A percentile compares a stretch with the other conserved stretches of the same genome.
Conservation (phyloP, 768 basidiomycete genomes). For the Phylloporus sp. region DNA sequence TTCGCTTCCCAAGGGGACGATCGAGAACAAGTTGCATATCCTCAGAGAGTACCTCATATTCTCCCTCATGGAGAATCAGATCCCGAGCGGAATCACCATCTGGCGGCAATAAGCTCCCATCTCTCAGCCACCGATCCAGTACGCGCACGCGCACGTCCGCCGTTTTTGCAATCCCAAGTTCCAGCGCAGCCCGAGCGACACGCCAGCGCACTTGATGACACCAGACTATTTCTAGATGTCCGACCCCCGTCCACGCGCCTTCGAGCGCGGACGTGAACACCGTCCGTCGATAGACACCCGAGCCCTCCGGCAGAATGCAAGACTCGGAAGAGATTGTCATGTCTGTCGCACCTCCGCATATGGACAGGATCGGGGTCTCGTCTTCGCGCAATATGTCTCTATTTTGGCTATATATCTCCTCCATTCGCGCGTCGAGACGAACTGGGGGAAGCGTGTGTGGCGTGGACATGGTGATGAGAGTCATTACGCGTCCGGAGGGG, state of each 20-base stretch:
- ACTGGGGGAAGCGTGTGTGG: conserved; percentile 87
- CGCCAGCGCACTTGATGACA: conserved; percentile 95
- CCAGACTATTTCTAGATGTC: conserved; percentile 97
- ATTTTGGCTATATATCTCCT: conserved; percentile 59
- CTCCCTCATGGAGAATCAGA: conserved; percentile 6
- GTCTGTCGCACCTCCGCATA: conserved; percentile 92
- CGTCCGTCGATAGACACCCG: conserved; percentile 45
- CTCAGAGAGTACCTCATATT: conserved; percentile 35
- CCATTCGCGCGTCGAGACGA: conserved; percentile 77
- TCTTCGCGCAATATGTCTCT: conserved; percentile 36
- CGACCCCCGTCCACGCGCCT: conserved; percentile 92
- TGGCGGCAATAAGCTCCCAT: conserved; percentile 47
- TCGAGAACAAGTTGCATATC: conserved; percentile 39
- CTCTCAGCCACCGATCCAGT: conserved; percentile 66
- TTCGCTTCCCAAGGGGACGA: conserved; percentile 39
- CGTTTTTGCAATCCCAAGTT: conserved; percentile 41
- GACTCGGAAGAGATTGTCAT: conserved; percentile 89
- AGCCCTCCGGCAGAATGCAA: conserved; percentile 51
- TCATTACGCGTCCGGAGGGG: conserved; percentile 59
- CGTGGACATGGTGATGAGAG: conserved; percentile 93
- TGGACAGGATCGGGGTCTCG: conserved; percentile 67
- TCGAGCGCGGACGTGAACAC: conserved; percentile 85
- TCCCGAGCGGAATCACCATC: conserved; percentile 6
- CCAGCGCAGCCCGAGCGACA: conserved; percentile 73
- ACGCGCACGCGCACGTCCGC: conserved; percentile 26